Conservation (phyloP, 345 rosid species). For the Populus euphratica region DNA sequence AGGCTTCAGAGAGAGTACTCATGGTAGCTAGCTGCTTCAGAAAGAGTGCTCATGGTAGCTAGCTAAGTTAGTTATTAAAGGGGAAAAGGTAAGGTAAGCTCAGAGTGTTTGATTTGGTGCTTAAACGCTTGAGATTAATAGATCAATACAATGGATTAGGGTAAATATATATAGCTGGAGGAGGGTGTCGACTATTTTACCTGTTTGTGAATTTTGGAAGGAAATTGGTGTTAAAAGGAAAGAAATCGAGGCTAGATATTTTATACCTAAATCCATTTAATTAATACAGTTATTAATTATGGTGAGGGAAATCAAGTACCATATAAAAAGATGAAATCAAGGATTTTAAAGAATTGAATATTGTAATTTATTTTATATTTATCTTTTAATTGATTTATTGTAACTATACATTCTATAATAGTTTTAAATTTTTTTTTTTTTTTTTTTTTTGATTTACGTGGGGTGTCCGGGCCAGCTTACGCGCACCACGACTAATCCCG, state of each 20-base stretch:
- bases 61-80: background rate
- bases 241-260: conserved; percentile 7
- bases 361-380: no score
- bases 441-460: no score
- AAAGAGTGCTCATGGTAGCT: conserved; percentile 32
- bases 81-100: background rate
- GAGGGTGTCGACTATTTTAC: conserved; percentile 22
- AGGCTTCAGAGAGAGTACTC: conserved; percentile 49
- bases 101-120: background rate
- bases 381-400: no score
- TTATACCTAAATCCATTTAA: background rate
- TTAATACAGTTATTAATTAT: background rate
- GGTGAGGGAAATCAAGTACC: no score
- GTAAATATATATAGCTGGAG: background rate
- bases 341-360: no score
- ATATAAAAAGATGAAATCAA: no score
- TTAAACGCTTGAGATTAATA: background rate
- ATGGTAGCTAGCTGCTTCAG: conserved; percentile 31
- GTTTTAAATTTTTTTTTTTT: no score
- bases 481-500: no score
- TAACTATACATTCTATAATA: no score
- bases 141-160: conserved; percentile 2
- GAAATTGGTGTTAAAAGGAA: conserved; percentile 7
- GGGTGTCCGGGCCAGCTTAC: no score
- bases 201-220: conserved; percentile 33